A percentile compares a stretch with the other conserved stretches of the same genome.
Evolutionary conservation across 2,329 filamentous ascomycete genomes (phyloP).

Genomic region (Venturia pyrina): DNA sequence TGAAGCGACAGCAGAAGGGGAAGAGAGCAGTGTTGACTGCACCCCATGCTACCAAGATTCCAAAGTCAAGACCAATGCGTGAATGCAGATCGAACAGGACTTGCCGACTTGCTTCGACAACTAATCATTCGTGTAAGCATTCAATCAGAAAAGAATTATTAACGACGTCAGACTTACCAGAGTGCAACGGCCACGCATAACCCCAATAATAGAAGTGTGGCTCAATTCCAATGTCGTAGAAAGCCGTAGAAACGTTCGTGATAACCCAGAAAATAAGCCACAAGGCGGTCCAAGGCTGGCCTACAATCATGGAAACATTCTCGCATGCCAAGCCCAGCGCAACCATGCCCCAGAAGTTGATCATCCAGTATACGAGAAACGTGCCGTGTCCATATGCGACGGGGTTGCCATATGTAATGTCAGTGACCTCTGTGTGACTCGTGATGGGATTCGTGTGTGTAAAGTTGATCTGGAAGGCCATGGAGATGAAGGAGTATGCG

Average conservation of each 20-base stretch:
- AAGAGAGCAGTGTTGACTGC: constrained; percentile 45
- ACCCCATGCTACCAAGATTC: constrained; percentile 48
- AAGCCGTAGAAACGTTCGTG: constrained; percentile 50
- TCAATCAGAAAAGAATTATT: constrained; percentile 6
- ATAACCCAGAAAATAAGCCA: constrained; percentile 62
- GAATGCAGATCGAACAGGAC: constrained; percentile 52
- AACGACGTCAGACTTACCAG: constrained; percentile 28
- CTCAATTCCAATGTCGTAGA: constrained; percentile 50
- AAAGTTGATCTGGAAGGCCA: constrained; percentile 56
- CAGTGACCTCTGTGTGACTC: constrained; percentile 32
- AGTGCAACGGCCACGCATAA: constrained; percentile 54
- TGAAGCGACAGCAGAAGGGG: constrained; percentile 37
- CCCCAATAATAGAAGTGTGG: constrained; percentile 52
- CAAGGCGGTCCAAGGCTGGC: constrained; percentile 49
- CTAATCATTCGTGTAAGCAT: constrained; percentile 17
- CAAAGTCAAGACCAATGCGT: constrained; percentile 50
- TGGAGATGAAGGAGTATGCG: constrained; percentile 51
- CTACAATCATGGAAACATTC: constrained; percentile 54
- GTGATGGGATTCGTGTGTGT: constrained; percentile 32
- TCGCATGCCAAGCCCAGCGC: constrained; percentile 54
- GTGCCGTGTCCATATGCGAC: constrained; percentile 47
- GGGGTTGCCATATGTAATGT: constrained; percentile 31
- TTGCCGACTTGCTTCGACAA: constrained; percentile 50
- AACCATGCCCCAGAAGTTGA: constrained; percentile 54
- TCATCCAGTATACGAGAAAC: constrained; percentile 54